These are phyloP conservation scores for Escallonia rubra DNA, from an alignment of 129 eudicot species.

Conservation along the genomic window DNA sequence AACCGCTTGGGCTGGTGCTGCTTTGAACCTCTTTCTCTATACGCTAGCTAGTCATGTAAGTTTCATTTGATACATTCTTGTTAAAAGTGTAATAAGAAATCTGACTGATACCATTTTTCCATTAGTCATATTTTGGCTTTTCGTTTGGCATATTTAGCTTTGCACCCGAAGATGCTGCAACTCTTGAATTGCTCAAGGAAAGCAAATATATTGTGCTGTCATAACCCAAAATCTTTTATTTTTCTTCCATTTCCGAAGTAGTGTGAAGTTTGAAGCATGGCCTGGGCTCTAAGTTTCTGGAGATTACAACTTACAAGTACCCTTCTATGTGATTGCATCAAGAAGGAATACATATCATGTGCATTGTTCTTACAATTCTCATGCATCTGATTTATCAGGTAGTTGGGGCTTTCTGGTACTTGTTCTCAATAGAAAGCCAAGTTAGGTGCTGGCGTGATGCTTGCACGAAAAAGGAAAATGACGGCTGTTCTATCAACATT, in stretches of 20 bases:
- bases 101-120: too few species aligned
- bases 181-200: too few species aligned
- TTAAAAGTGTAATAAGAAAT: too few species aligned
- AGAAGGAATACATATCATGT: neutral
- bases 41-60: constrained; percentile 91
- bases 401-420: constrained; percentile 79
- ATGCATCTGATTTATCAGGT: constrained; percentile 27
- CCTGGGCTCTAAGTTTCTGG: too few species aligned
- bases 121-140: too few species aligned
- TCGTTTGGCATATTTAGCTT: too few species aligned
- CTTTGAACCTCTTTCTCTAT: constrained; percentile 69
- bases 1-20: constrained; percentile 97
- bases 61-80: neutral
- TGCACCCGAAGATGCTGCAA: too few species aligned
- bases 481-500: constrained; percentile 4
- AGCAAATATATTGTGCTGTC: too few species aligned
- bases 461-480: constrained; percentile 9
- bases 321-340: neutral
- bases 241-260: too few species aligned
- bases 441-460: constrained; percentile 57
- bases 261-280: too few species aligned
- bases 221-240: too few species aligned
- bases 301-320: too few species aligned
- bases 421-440: constrained; percentile 58
- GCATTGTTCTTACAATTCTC: neutral